phyloP scores from a whole-genome alignment of 2,329 filamentous ascomycete species.

The Sporothrix pseudoabietina region DNA sequence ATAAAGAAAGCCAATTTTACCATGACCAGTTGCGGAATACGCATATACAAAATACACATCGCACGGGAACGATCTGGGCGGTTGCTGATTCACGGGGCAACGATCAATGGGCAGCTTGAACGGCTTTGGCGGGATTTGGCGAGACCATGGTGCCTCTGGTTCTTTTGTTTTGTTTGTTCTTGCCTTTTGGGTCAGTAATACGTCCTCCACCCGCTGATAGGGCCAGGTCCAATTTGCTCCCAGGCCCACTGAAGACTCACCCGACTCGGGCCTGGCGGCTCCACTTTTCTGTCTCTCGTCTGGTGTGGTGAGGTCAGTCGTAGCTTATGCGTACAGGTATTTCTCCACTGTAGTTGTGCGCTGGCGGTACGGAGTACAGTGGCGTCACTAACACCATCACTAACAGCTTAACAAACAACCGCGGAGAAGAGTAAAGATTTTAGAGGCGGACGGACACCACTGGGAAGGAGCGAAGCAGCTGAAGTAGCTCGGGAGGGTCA shows the following conservation, averaged over 20 bases:
- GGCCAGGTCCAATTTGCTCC: not conserved
- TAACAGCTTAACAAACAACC: not conserved
- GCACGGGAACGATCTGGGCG: constrained; percentile 4
- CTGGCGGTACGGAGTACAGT: constrained; percentile 15
- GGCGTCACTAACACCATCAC: constrained; percentile 37
- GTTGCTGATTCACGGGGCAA: constrained; percentile 25
- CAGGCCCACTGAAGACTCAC: constrained; percentile 12
- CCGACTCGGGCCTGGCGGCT: constrained; percentile 16
- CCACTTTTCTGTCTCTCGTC: not conserved
- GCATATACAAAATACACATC: not conserved
- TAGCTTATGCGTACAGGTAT: not conserved
- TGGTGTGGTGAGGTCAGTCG: not conserved
- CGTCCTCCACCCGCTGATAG: not conserved
- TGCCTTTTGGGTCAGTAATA: constrained; percentile 16
- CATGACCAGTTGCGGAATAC: not conserved
- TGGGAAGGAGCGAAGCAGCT: constrained; percentile 12
- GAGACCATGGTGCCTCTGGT: not conserved
- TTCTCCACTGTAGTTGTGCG: not conserved
- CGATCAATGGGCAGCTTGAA: not conserved
- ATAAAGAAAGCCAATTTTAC: not conserved
- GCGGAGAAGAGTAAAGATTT: not conserved
- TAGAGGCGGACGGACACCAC: not conserved
- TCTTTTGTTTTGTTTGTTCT: constrained; percentile 21
- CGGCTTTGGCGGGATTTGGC: not conserved
- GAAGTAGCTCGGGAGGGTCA: constrained; percentile 26